Conservation (phyloP, 148 eudicot species). For the Vaccinium myrtillus region DNA sequence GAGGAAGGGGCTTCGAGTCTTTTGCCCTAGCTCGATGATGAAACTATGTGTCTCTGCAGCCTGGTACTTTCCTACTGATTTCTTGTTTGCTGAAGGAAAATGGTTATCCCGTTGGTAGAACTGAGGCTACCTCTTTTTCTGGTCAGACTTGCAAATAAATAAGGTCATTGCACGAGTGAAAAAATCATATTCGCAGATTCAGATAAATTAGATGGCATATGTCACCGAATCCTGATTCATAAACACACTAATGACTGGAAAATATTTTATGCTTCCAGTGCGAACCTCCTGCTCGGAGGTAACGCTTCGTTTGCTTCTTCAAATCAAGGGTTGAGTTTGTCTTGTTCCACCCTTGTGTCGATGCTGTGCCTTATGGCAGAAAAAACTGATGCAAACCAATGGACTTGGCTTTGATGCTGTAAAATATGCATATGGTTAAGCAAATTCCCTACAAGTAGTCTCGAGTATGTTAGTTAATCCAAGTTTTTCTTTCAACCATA, state of each 20-base stretch:
- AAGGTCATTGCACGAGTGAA: slow-evolving; percentile 63
- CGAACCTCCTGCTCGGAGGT: too few species aligned
- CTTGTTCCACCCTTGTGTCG: not conserved
- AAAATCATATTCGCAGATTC: slow-evolving; percentile 84
- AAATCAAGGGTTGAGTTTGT: too few species aligned
- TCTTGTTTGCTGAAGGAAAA: slow-evolving; percentile 45
- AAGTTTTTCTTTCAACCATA: not conserved
- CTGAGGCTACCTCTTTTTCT: slow-evolving; percentile 25
- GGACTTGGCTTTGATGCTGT: not conserved
- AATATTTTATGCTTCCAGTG: too few species aligned
- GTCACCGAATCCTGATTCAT: slow-evolving; percentile 10
- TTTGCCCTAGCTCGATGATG: not conserved
- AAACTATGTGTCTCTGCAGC: not conserved
- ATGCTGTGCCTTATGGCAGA: not conserved
- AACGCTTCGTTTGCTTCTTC: too few species aligned
- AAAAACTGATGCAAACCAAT: not conserved
- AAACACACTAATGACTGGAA: too few species aligned
- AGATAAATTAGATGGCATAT: slow-evolving; percentile 83
- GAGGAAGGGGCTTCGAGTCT: not conserved
- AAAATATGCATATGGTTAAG: not conserved
- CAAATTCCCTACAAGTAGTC: not conserved
- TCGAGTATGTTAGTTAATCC: not conserved
- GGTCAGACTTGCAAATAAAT: slow-evolving; percentile 23
- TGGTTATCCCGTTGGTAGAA: slow-evolving; percentile 45
- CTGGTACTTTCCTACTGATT: not conserved